Evolutionary conservation across 441 rosid genomes (phyloP).

Genomic region (Croton laevigatus): DNA sequence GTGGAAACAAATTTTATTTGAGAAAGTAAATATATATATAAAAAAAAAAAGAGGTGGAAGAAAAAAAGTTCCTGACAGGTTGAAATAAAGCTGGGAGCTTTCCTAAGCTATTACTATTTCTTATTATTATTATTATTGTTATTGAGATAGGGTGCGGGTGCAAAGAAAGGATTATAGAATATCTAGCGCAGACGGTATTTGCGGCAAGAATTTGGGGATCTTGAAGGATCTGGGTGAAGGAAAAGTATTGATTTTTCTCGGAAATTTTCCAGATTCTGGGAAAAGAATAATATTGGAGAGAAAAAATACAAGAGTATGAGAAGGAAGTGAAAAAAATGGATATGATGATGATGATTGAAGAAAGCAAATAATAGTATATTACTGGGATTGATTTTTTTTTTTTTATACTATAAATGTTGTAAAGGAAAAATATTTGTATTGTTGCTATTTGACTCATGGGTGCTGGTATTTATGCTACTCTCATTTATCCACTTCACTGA

Average conservation of each 20-base stretch:
- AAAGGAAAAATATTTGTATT: neutral
- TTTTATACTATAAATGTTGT: neutral
- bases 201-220: constrained; percentile 30
- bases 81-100: neutral
- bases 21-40: neutral
- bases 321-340: neutral
- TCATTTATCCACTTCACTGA: neutral
- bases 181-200: constrained; percentile 27
- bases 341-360: constrained; percentile 9
- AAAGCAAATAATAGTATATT: neutral
- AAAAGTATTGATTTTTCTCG: constrained; percentile 27
- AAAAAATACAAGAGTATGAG: neutral
- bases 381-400: neutral
- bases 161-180: constrained; percentile 9
- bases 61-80: neutral
- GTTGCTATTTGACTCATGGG: neutral
- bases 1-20: constrained; percentile 21
- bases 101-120: too few relatives aligned
- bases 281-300: constrained; percentile 13
- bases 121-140: too few relatives aligned
- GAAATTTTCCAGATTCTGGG: constrained; percentile 28
- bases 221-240: constrained; percentile 34
- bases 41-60: neutral
- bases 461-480: neutral
- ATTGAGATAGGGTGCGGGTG: constrained; percentile 1